A percentile compares a stretch with the other conserved stretches of the same genome.
phyloP scores from a whole-genome alignment of 2,329 filamentous ascomycete species.

The Monilinia polystroma region DNA sequence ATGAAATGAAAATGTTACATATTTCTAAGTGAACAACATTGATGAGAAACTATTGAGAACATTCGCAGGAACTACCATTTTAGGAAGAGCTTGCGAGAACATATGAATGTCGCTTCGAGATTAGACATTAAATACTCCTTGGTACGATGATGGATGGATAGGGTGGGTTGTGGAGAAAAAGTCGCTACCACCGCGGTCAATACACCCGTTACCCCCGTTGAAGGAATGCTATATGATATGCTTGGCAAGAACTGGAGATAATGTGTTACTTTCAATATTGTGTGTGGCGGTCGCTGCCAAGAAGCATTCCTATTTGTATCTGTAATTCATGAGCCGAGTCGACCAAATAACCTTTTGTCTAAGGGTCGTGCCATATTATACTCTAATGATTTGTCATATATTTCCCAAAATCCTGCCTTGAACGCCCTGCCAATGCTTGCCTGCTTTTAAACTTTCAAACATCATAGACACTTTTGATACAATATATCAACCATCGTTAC shows the following conservation, averaged over 20 bases:
- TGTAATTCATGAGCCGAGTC: constrained; percentile 19
- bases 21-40: background rate
- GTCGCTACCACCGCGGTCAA: background rate
- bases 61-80: too few species aligned
- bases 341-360: constrained; percentile 3
- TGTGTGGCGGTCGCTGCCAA: constrained; percentile 3
- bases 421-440: constrained; percentile 27
- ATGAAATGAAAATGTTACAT: background rate
- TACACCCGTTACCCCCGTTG: background rate
- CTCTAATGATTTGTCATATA: constrained; percentile 17
- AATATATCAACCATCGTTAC: constrained; percentile 14
- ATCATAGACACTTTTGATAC: constrained; percentile 22
- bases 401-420: constrained; percentile 11
- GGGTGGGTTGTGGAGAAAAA: background rate
- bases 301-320: constrained; percentile 17
- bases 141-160: background rate
- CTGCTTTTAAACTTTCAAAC: constrained; percentile 21
- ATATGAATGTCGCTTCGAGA: too few species aligned
- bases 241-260: constrained; percentile 7
- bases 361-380: constrained; percentile 21
- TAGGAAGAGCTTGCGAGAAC: too few species aligned
- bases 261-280: background rate
- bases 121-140: too few species aligned
- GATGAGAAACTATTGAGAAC: too few species aligned
- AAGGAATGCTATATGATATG: background rate